These are phyloP conservation scores for Adansonia madagascariensis DNA, from an alignment of 441 rosid genomes.

Conservation along the genomic window DNA sequence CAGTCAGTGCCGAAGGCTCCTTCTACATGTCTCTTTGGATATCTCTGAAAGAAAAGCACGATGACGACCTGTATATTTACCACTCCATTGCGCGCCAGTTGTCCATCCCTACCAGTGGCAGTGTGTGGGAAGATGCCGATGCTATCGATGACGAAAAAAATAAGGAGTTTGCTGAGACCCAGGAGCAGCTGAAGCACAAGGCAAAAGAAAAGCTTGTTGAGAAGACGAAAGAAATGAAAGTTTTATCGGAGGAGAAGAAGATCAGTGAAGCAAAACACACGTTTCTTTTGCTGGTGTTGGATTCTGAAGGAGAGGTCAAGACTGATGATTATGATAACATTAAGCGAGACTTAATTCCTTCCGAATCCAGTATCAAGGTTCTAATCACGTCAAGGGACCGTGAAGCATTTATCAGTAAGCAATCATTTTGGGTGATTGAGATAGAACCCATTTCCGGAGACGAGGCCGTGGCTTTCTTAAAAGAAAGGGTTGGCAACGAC, in stretches of 20 bases:
- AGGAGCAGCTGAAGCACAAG: background rate
- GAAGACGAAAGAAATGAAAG: background rate
- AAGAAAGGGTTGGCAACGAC: background rate
- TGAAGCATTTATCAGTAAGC: background rate
- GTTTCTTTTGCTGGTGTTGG: slow-evolving; percentile 44
- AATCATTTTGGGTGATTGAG: background rate
- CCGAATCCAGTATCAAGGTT: slow-evolving; percentile 10
- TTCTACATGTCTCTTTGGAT: slow-evolving; percentile 44
- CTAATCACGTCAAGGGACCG: slow-evolving; percentile 34
- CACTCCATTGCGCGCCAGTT: slow-evolving; percentile 50
- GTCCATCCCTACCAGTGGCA: slow-evolving; percentile 34
- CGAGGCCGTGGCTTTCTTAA: background rate
- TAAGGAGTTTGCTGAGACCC: background rate
- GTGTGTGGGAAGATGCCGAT: slow-evolving; percentile 46
- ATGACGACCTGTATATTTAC: slow-evolving; percentile 27
- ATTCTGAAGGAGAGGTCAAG: slow-evolving; percentile 36
- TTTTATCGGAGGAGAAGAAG: too few species aligned
- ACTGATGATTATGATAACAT: slow-evolving; percentile 6
- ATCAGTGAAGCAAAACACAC: background rate
- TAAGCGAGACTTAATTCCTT: background rate
- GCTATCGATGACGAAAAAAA: background rate
- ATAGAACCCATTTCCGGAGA: background rate
- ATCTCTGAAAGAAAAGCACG: slow-evolving; percentile 27
- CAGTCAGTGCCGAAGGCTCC: background rate
- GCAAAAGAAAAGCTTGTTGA: background rate